Percentiles rank a stretch among this genome's conserved stretches.
phyloP scores from a whole-genome alignment of 306 rosid genomes.

The Pyrus communis region DNA sequence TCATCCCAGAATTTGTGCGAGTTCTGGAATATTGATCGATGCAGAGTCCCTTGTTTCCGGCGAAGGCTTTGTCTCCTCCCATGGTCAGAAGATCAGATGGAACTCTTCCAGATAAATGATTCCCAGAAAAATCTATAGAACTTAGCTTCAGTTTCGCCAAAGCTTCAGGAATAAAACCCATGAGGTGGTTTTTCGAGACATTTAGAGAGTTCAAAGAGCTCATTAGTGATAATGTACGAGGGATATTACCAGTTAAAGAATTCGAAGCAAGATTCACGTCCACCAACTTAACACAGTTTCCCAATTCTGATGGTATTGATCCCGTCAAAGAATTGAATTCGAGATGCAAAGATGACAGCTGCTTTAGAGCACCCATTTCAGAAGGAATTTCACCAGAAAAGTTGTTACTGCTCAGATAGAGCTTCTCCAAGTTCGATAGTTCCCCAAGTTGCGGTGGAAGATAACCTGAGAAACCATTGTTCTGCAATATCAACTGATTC shows the following conservation, averaged over 20 bases:
- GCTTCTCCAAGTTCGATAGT: conserved; percentile 65
- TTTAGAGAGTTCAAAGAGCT: conserved; percentile 74
- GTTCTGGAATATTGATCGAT: conserved; percentile 37
- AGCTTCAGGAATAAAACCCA: conserved; percentile 61
- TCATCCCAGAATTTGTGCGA: conserved; percentile 34
- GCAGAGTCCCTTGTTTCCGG: conserved; percentile 65
- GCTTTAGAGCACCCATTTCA: conserved; percentile 58
- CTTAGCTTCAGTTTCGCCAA: conserved; percentile 67
- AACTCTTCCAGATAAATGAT: conserved; percentile 59
- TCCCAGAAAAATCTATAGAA: conserved; percentile 71
- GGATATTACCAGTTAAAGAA: conserved; percentile 59
- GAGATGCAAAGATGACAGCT: conserved; percentile 67
- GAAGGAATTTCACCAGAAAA: conserved; percentile 68
- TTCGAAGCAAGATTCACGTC: conserved; percentile 80
- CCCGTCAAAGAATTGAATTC: conserved; percentile 71
- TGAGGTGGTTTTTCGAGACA: conserved; percentile 58
- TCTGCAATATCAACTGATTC: conserved; percentile 49
- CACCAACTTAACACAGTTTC: conserved; percentile 58
- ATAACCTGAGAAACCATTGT: conserved; percentile 69
- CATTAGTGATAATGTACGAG: conserved; percentile 54
- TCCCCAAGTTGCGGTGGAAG: conserved; percentile 71
- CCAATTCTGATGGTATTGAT: conserved; percentile 55
- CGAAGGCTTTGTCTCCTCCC: conserved; percentile 68
- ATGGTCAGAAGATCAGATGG: conserved; percentile 58
- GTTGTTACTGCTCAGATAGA: conserved; percentile 53